Evolutionary conservation across 2,329 filamentous ascomycete genomes (phyloP), one percentile per base, ranked within the genome.

Genomic region (Xylariaceae sp.): DNA sequence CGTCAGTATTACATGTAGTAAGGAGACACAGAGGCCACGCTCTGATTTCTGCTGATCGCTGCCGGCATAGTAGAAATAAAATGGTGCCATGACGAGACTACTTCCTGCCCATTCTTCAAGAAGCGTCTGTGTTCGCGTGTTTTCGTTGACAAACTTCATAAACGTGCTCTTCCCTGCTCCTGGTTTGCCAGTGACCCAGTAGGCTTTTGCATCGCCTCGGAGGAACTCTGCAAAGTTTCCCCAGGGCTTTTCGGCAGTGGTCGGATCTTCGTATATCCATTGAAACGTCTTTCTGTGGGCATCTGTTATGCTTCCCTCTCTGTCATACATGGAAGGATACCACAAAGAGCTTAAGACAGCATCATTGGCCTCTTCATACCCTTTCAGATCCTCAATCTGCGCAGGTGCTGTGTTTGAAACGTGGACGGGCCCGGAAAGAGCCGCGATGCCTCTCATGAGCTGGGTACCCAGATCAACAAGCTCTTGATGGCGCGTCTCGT

Each of bases 131-230:
- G 56, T 62, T 40, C 42, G 51, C 1, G 42, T 42, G 9, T 54
- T 44, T 4, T 41, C 15, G 1, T 42, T 44, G 2, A 63, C 45
- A 30, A 56, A 63, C 19, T 61, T 62, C 53, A 62, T 54, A 27
- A 61, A 42, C 1, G 60, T 63, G 30, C 49, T 57, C 18, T 63
- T 63, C 5, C 61, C 61, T 10, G 53, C 58, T 1, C 56, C 60
- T 2, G 59, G 52, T 45, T 63, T 62, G 10, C 60, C 60, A 5
- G 53, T 63, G 30, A 63, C 57, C 59, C 60, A 62, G 30, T 58
- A 63, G 7, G 17, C 44, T 6, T 42, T 35, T 6, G 12, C 33
- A 12, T 54, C 42, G 14, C 49, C 47, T 18, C n/a, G 2, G 12
- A 62, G 57, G 27, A 58, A 62, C 10, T 57, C 41, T 2, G 48